phyloP scores from a whole-genome alignment of 2,329 filamentous ascomycete genomes.

The Cladophialophora yegresii region DNA sequence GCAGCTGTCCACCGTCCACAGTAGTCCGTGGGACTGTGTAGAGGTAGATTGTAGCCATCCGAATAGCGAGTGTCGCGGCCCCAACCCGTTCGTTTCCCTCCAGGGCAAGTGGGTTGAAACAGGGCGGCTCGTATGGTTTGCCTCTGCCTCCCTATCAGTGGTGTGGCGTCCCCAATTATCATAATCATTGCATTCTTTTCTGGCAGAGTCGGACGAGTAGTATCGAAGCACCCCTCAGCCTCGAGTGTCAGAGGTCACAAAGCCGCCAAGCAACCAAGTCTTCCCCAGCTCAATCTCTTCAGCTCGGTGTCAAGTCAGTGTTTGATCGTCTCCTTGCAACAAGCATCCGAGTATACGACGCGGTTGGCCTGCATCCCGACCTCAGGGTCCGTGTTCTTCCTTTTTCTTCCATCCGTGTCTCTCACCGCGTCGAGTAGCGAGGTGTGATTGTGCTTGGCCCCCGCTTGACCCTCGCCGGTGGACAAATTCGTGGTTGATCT shows the following conservation, averaged over 20 bases:
- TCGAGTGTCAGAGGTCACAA: conserved; percentile 1
- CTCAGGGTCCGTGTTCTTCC: conserved; percentile 14
- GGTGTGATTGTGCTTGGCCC: conserved; percentile 19
- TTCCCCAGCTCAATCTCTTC: conserved; percentile 1
- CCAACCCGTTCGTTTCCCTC: neutral
- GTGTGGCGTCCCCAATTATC: neutral
- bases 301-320: neutral
- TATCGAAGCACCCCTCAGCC: conserved; percentile 1
- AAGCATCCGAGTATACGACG: conserved; percentile 13
- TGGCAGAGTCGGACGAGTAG: neutral
- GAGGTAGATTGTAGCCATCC: neutral
- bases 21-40: neutral
- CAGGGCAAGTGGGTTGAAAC: neutral
- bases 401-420: conserved; percentile 17
- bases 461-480: conserved; percentile 14
- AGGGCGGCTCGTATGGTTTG: neutral
- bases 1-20: neutral
- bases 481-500: conserved; percentile 26
- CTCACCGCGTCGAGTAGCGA: conserved; percentile 5
- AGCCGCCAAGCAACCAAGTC: conserved; percentile 1
- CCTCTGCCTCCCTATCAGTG: neutral
- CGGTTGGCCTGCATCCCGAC: conserved; percentile 1
- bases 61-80: neutral
- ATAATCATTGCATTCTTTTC: neutral
- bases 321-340: neutral